Conservation (phyloP, 495 filamentous ascomycete species). For the Penicillium roqueforti region DNA sequence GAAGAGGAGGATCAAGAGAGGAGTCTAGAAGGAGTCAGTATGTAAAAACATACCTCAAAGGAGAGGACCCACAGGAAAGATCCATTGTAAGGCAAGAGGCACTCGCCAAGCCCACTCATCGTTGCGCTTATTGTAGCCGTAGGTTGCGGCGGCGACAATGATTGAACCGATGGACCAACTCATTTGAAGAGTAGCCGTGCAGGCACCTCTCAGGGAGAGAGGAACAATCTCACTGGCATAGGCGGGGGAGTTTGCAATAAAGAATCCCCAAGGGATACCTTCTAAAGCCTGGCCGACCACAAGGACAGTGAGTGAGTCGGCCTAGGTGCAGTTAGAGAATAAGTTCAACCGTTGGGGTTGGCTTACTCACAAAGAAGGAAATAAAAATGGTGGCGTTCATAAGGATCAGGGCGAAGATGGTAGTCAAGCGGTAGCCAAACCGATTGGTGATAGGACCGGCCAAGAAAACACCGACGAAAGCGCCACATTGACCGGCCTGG, state of each 20-base stretch:
- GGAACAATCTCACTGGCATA: constrained; percentile 71
- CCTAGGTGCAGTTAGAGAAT: constrained; percentile 14
- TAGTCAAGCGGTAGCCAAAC: constrained; percentile 62
- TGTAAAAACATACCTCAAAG: background rate
- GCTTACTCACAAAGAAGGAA: constrained; percentile 55
- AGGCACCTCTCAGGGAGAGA: constrained; percentile 56
- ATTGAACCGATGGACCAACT: constrained; percentile 69
- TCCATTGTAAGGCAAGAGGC: constrained; percentile 68
- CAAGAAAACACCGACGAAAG: constrained; percentile 63
- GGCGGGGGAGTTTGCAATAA: constrained; percentile 66
- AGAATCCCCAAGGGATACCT: constrained; percentile 71
- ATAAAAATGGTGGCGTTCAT: constrained; percentile 61
- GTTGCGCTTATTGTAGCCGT: constrained; percentile 46
- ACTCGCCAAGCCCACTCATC: constrained; percentile 56
- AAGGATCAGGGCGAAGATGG: constrained; percentile 55
- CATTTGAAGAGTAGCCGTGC: constrained; percentile 68
- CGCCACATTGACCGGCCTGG: constrained; percentile 45
- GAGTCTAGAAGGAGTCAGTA: constrained; percentile 29
- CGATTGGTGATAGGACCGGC: constrained; percentile 63
- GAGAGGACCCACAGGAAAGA: constrained; percentile 54
- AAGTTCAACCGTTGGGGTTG: background rate
- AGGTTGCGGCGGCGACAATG: constrained; percentile 63
- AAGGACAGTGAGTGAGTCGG: constrained; percentile 56
- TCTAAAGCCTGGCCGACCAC: constrained; percentile 64
- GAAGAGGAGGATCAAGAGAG: constrained; percentile 60